Evolutionary conservation across 495 filamentous ascomycete species (phyloP).

Genomic region (Acidiella bohemica): DNA sequence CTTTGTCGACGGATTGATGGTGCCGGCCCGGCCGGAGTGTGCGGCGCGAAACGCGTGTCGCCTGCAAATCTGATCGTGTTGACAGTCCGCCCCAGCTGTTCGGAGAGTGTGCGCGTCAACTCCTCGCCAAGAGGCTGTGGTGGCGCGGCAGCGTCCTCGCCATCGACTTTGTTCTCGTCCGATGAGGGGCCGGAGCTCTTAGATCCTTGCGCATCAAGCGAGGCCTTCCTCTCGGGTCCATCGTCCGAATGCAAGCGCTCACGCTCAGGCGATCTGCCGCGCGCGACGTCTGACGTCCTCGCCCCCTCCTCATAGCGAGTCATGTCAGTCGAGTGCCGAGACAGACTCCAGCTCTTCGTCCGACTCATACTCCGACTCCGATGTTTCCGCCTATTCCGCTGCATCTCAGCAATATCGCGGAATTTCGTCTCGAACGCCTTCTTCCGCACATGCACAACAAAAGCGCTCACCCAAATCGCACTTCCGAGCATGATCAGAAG

Average conservation of each 20-base stretch:
- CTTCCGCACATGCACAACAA: constrained; percentile 51
- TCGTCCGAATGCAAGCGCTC: neutral
- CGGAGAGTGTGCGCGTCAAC: neutral
- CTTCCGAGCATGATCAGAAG: constrained; percentile 59
- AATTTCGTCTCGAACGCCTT: constrained; percentile 59
- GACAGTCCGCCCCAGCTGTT: constrained; percentile 5
- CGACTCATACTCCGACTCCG: constrained; percentile 18
- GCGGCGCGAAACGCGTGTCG: constrained; percentile 7
- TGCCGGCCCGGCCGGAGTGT: constrained; percentile 11
- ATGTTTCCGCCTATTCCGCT: constrained; percentile 23
- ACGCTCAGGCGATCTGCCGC: neutral
- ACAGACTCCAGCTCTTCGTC: constrained; percentile 2
- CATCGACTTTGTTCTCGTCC: neutral
- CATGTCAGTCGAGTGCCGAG: neutral
- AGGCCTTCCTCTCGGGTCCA: neutral
- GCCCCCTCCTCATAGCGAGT: neutral
- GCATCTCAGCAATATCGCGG: constrained; percentile 38
- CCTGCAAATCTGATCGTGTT: constrained; percentile 5
- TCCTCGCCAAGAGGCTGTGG: neutral
- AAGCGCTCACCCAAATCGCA: constrained; percentile 50
- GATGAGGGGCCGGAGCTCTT: too few species aligned
- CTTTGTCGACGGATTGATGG: constrained; percentile 19
- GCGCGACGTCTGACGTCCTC: neutral
- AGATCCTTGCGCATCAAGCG: constrained; percentile 4
- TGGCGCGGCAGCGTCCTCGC: neutral